phyloP scores from a whole-genome alignment of 2,329 filamentous ascomycete species.

The Orbilia ellipsospora region DNA sequence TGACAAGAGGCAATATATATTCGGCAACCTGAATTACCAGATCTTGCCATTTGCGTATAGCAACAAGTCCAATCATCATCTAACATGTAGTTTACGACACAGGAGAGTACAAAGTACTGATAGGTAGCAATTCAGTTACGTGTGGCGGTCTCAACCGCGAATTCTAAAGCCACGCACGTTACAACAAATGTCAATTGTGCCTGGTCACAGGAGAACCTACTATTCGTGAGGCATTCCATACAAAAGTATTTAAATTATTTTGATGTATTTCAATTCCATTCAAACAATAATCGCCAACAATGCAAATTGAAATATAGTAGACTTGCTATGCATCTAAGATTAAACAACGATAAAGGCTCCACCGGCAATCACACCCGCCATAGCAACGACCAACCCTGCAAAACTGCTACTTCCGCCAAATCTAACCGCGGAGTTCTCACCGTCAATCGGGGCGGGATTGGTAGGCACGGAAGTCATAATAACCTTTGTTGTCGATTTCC shows the following conservation, averaged over 20 bases:
- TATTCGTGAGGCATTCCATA: too few relatives aligned
- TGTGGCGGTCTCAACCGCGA: too few relatives aligned
- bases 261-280: constrained; percentile 16
- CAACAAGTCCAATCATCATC: too few relatives aligned
- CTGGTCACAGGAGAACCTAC: too few relatives aligned
- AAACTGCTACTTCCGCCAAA: constrained; percentile 17
- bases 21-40: too few relatives aligned
- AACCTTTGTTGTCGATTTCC: constrained; percentile 1
- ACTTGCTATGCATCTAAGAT: background rate
- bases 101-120: too few relatives aligned
- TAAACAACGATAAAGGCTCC: constrained; percentile 27
- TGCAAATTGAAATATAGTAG: background rate
- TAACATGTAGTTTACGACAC: too few relatives aligned
- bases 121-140: too few relatives aligned
- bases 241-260: constrained; percentile 1
- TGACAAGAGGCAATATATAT: constrained; percentile 7
- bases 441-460: constrained; percentile 20
- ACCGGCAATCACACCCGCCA: constrained; percentile 16
- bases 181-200: too few relatives aligned
- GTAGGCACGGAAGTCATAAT: constrained; percentile 11
- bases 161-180: too few relatives aligned
- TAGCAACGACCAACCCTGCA: constrained; percentile 13
- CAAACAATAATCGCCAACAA: constrained; percentile 4
- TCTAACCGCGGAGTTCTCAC: constrained; percentile 6
- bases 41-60: too few relatives aligned